Evolutionary conservation across 768 basidiomycete genomes (phyloP).

Genomic region (Auricularia cornea): DNA sequence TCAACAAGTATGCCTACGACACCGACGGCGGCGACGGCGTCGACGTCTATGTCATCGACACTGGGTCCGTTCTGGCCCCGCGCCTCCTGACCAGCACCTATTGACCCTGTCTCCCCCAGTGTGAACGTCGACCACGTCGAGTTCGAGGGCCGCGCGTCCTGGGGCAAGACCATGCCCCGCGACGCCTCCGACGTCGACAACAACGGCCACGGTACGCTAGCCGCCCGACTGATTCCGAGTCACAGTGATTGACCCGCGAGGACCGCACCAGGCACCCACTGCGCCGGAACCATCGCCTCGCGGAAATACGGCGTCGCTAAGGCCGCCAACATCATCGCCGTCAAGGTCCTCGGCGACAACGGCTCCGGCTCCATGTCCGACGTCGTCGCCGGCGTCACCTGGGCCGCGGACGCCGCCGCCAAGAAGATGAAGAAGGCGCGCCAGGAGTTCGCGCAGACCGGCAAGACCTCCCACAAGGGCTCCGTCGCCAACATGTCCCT

Average conservation of each 20-base stretch:
- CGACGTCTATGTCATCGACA: constrained; percentile 58
- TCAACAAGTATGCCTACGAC: constrained; percentile 73
- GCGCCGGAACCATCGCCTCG: constrained; percentile 94
- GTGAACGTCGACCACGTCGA: constrained; percentile 81
- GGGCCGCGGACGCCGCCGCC: constrained; percentile 51
- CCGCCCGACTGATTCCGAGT: neutral
- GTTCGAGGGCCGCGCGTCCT: constrained; percentile 80
- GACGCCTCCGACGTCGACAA: constrained; percentile 83
- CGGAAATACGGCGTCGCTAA: constrained; percentile 93
- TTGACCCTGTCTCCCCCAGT: constrained; percentile 72
- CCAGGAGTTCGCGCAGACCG: constrained; percentile 60
- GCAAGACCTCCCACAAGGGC: constrained; percentile 81
- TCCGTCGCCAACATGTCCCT: constrained; percentile 97
- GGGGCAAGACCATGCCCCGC: constrained; percentile 88
- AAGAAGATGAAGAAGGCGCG: constrained; percentile 51
- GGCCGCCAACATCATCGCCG: constrained; percentile 78
- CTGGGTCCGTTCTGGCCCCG: constrained; percentile 10
- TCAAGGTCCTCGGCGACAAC: constrained; percentile 91
- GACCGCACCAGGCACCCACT: constrained; percentile 44
- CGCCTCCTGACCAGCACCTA: neutral
- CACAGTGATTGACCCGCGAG: constrained; percentile 1
- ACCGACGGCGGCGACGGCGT: constrained; percentile 79
- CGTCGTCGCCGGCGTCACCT: constrained; percentile 81
- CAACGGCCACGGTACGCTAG: constrained; percentile 73
- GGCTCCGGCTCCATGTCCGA: constrained; percentile 94